Evolutionary conservation across 2,329 filamentous ascomycete genomes (phyloP).

Genomic region (Fusarium nurragi): DNA sequence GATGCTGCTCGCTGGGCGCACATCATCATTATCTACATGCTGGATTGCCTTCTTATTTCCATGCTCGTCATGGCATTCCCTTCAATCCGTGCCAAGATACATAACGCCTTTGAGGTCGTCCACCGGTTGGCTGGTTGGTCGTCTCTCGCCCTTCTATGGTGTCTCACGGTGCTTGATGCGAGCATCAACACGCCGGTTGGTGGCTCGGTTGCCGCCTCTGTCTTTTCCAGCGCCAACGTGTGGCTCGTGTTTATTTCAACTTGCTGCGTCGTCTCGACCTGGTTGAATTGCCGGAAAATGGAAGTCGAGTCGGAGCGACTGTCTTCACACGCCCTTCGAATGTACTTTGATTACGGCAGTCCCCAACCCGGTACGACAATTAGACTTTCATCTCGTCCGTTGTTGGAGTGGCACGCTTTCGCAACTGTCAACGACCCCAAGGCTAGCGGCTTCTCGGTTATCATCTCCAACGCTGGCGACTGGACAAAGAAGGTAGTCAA

Average conservation of each 20-base stretch:
- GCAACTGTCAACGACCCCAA: constrained; percentile 70
- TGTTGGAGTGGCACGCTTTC: constrained; percentile 76
- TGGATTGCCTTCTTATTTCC: constrained; percentile 18
- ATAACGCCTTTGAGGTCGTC: constrained; percentile 28
- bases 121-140: constrained; percentile 34
- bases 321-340: constrained; percentile 72
- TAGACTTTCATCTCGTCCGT: constrained; percentile 67
- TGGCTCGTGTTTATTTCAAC: constrained; percentile 73
- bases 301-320: constrained; percentile 69
- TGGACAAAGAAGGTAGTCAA: constrained; percentile 69
- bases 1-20: constrained; percentile 11
- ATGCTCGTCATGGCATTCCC: constrained; percentile 34
- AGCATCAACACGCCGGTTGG: constrained; percentile 63
- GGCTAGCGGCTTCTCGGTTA: constrained; percentile 64
- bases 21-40: constrained; percentile 23
- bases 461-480: constrained; percentile 75
- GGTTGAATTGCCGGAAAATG: constrained; percentile 72
- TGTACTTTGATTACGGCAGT: constrained; percentile 70
- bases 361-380: constrained; percentile 55
- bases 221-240: constrained; percentile 56
- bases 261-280: constrained; percentile 70
- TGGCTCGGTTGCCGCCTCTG: constrained; percentile 13
- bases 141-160: constrained; percentile 26
- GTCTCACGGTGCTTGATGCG: constrained; percentile 59
- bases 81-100: constrained; percentile 17